Evolutionary conservation across 1,284 basidiomycete genomes (phyloP).

Genomic region (Xerocomus amazonicus): DNA sequence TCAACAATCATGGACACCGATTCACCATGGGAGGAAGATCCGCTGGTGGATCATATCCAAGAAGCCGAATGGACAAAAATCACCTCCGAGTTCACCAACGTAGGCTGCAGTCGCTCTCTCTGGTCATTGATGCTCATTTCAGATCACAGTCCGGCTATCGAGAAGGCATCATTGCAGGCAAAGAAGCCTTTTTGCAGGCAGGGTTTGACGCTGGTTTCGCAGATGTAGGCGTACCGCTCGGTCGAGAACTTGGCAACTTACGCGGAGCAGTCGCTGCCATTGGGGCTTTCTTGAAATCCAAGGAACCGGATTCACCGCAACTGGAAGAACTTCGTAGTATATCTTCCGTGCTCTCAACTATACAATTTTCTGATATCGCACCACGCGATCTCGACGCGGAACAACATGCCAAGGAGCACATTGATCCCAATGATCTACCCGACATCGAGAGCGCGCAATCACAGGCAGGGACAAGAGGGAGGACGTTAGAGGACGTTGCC

Average conservation of each 20-base stretch:
- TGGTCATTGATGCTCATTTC: constrained; percentile 2
- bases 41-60: constrained; percentile 23
- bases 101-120: constrained; percentile 28
- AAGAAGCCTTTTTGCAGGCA: constrained; percentile 72
- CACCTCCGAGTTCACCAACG: constrained; percentile 64
- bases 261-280: constrained; percentile 65
- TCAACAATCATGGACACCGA: constrained; percentile 40
- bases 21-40: constrained; percentile 55
- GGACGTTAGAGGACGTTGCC: constrained; percentile 41
- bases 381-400: constrained; percentile 72
- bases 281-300: constrained; percentile 45
- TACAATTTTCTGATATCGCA: constrained; percentile 64
- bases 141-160: constrained; percentile 72
- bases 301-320: constrained; percentile 12
- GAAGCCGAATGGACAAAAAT: constrained; percentile 65
- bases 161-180: constrained; percentile 83
- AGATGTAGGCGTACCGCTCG: constrained; percentile 65
- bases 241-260: constrained; percentile 66
- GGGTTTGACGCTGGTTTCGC: constrained; percentile 83
- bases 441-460: constrained; percentile 42
- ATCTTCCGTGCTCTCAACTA: constrained; percentile 45
- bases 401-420: constrained; percentile 63
- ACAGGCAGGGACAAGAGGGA: constrained; percentile 34
- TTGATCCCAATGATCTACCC: constrained; percentile 36
- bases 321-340: constrained; percentile 50